Percentiles rank a stretch among this genome's conserved stretches.
These are phyloP conservation scores for Beauveria australis DNA, from an alignment of 2,329 filamentous ascomycete species.

Conservation along the genomic window DNA sequence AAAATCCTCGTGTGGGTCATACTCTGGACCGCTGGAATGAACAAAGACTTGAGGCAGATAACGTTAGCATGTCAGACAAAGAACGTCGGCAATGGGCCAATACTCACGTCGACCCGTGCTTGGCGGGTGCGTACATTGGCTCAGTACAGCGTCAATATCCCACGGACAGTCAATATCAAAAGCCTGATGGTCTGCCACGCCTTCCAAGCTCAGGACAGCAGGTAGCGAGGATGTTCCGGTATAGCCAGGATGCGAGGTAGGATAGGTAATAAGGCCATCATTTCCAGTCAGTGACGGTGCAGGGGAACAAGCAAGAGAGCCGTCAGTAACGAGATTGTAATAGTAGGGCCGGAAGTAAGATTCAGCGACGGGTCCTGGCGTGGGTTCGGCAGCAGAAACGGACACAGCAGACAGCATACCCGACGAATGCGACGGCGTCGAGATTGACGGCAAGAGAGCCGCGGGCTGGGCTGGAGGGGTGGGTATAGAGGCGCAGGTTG, in stretches of 20 bases:
- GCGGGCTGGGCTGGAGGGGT: not conserved
- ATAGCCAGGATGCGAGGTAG: not conserved
- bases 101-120: not conserved
- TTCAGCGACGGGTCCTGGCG: not conserved
- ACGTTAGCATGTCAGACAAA: not conserved
- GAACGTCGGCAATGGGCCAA: not conserved
- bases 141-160: slow-evolving; percentile 17
- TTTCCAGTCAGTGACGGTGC: not conserved
- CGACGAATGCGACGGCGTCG: not conserved
- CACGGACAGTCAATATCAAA: slow-evolving; percentile 18
- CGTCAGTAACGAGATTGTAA: not conserved
- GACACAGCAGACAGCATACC: not conserved
- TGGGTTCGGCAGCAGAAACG: not conserved
- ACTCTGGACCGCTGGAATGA: not conserved
- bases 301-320: not conserved
- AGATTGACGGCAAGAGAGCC: slow-evolving; percentile 4
- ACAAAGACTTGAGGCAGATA: not conserved
- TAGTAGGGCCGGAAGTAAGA: not conserved
- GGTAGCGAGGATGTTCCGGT: slow-evolving; percentile 11
- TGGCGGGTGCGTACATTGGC: slow-evolving; percentile 6
- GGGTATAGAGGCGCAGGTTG: not conserved
- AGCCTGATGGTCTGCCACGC: slow-evolving; percentile 14
- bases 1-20: slow-evolving; percentile 5
- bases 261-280: not conserved
- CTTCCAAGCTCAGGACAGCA: slow-evolving; percentile 14